Evolutionary conservation across 768 basidiomycete genomes (phyloP).

Genomic region (Tremella mesenterica): DNA sequence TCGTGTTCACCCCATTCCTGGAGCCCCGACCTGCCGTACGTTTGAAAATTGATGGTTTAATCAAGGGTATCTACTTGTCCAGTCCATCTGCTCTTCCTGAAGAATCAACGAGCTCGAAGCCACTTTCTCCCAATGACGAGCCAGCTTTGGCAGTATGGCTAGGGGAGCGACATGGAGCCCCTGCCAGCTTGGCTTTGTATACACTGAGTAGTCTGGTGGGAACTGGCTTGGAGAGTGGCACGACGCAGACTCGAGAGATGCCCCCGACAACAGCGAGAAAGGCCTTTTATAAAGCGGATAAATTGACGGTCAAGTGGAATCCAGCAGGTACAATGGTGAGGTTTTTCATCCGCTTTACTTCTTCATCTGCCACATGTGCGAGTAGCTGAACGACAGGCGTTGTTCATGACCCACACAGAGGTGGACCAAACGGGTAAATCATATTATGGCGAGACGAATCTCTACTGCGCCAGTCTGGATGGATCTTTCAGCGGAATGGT

Average conservation of each 20-base stretch:
- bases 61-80: conserved; percentile 37
- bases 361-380: not conserved
- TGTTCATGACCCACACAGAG: conserved; percentile 88
- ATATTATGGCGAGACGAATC: conserved; percentile 94
- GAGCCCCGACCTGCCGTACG: conserved; percentile 25
- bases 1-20: conserved; percentile 45
- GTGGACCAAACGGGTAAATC: conserved; percentile 95
- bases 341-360: not conserved
- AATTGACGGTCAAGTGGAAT: conserved; percentile 92
- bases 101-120: conserved; percentile 27
- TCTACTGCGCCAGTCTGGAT: conserved; percentile 83
- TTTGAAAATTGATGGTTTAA: conserved; percentile 26
- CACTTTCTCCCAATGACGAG: conserved; percentile 21
- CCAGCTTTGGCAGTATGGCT: conserved; percentile 72
- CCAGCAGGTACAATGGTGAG: conserved; percentile 76
- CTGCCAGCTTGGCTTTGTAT: conserved; percentile 78
- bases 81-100: conserved; percentile 19
- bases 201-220: conserved; percentile 51
- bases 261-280: conserved; percentile 68
- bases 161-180: conserved; percentile 89
- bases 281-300: conserved; percentile 92
- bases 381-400: conserved; percentile 35
- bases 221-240: conserved; percentile 8
- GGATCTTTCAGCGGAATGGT: conserved; percentile 92
- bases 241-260: conserved; percentile 40